Conservation (phyloP, 139 green algal genomes). For the Chlorella sp. region DNA sequence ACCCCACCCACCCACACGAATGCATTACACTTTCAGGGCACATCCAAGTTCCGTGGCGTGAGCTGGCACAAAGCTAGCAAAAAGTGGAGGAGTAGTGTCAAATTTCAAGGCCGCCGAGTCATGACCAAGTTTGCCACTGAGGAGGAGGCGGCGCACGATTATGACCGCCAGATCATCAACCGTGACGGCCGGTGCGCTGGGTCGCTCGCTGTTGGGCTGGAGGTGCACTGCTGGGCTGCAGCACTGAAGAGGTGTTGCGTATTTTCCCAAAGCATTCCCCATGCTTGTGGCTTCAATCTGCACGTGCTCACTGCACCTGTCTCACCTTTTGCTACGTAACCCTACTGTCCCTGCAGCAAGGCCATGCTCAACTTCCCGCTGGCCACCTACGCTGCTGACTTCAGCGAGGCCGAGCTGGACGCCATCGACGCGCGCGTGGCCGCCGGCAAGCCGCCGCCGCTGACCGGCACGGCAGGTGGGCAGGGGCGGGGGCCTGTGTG, state of each 20-base stretch:
- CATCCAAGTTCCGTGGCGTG: slow-evolving; percentile 6
- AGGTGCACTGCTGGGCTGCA: no score
- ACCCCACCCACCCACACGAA: no score
- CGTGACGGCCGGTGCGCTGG: no score
- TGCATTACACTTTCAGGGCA: neutral
- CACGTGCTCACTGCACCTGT: no score
- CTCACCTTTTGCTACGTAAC: neutral
- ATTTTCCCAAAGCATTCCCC: no score
- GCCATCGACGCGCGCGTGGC: slow-evolving; percentile 5
- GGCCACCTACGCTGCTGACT: neutral
- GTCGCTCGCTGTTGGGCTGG: no score
- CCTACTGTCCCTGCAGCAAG: neutral
- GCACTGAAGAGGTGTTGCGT: no score
- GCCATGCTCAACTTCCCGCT: slow-evolving; percentile 27
- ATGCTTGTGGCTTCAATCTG: no score
- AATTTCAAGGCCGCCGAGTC: no score
- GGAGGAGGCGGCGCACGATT: neutral
- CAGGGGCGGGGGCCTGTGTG: no score
- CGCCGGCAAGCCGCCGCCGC: neutral
- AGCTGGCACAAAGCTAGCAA: neutral
- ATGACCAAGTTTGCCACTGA: neutral
- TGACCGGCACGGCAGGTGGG: neutral
- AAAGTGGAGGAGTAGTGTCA: neutral
- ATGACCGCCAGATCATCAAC: neutral
- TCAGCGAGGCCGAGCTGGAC: slow-evolving; percentile 3